Percentiles rank a stretch among this genome's conserved stretches.
Conservation (phyloP, 495 filamentous ascomycete species). For the Neurospora sublineolata region DNA sequence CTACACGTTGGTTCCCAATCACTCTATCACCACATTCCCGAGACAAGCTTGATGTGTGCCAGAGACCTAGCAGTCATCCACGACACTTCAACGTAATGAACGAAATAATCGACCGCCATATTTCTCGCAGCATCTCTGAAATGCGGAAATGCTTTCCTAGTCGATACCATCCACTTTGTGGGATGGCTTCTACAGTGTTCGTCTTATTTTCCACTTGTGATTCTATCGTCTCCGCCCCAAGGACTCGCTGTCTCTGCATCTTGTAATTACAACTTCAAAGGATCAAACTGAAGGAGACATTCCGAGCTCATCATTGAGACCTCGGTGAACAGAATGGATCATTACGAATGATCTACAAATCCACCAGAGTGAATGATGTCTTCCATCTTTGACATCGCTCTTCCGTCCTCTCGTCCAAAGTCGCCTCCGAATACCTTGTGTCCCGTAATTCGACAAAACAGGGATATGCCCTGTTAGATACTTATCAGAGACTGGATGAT, state of each 20-base stretch:
- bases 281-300: too few relatives aligned
- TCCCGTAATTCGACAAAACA: neutral
- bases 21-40: neutral
- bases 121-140: too few relatives aligned
- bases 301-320: too few relatives aligned
- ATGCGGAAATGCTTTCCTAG: too few relatives aligned
- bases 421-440: neutral
- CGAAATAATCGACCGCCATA: neutral
- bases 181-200: neutral
- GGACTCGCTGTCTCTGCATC: neutral
- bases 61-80: neutral
- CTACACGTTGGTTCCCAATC: neutral
- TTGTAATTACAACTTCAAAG: too few relatives aligned
- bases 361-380: neutral
- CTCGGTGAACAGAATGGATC: too few relatives aligned
- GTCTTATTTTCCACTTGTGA: neutral
- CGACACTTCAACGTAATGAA: neutral
- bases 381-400: neutral
- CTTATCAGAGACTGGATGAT: neutral
- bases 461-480: neutral
- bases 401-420: neutral
- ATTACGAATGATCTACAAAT: too few relatives aligned
- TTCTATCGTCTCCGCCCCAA: neutral
- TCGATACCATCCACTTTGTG: too few relatives aligned
- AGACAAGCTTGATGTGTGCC: neutral